Evolutionary conservation across 2,329 filamentous ascomycete genomes (phyloP).

Genomic region (Fusarium caatingaense): DNA sequence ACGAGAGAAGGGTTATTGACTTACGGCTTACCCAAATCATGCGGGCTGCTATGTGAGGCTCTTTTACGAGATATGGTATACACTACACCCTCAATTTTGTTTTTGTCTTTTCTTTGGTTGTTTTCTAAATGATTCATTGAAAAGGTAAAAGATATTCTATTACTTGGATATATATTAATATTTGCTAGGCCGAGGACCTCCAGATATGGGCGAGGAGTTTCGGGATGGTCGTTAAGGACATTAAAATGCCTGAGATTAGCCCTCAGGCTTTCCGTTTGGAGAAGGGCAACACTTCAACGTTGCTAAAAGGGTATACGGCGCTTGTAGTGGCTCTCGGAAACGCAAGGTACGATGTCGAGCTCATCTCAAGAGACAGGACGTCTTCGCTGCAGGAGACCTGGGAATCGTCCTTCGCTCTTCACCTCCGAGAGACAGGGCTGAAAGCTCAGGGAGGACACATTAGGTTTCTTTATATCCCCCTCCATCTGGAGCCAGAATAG

Average conservation of each 20-base stretch:
- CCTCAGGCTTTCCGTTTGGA: constrained; percentile 45
- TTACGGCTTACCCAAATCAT: constrained; percentile 43
- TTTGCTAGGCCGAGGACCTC: constrained; percentile 36
- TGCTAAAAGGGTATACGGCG: constrained; percentile 44
- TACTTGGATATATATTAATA: constrained; percentile 10
- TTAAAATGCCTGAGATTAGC: constrained; percentile 41
- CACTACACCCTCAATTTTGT: constrained; percentile 5
- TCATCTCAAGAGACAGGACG: constrained; percentile 41
- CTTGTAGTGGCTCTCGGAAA: constrained; percentile 44
- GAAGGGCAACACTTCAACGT: constrained; percentile 43
- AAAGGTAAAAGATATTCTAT: background rate
- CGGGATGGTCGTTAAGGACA: constrained; percentile 42
- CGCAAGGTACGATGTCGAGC: constrained; percentile 42
- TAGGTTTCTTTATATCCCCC: constrained; percentile 44
- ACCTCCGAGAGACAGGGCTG: constrained; percentile 43
- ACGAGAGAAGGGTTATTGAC: constrained; percentile 42
- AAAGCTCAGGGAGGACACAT: constrained; percentile 43
- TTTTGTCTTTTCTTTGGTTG: background rate
- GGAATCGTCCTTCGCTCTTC: constrained; percentile 40
- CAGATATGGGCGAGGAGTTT: constrained; percentile 41
- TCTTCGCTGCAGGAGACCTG: constrained; percentile 39
- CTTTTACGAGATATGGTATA: constrained; percentile 41
- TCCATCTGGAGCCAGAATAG: constrained; percentile 41
- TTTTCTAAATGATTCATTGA: background rate
- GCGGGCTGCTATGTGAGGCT: constrained; percentile 38